phyloP scores from a whole-genome alignment of 768 basidiomycete species.

The Mycena venus region DNA sequence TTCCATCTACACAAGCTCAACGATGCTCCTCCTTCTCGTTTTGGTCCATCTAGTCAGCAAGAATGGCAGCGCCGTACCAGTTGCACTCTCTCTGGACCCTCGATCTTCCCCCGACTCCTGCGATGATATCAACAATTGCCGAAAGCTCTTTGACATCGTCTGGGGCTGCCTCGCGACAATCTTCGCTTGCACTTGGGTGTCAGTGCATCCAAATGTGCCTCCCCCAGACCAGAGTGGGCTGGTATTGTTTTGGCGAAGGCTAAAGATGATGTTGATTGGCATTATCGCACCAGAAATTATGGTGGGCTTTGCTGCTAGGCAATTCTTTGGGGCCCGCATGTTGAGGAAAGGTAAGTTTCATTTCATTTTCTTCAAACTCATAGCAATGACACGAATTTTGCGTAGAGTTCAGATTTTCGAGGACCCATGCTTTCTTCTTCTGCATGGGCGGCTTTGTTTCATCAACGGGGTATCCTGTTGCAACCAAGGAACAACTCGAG shows the following conservation, averaged over 20 bases:
- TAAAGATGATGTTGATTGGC: too few relatives aligned
- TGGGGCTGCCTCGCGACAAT: background rate
- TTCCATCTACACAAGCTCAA: too few relatives aligned
- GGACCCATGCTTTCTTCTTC: slow-evolving; percentile 34
- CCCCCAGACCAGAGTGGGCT: background rate
- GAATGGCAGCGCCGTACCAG: too few relatives aligned
- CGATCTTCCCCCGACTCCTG: background rate
- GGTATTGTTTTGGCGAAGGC: too few relatives aligned
- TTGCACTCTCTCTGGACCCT: too few relatives aligned
- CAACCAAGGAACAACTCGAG: background rate
- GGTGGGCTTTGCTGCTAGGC: too few relatives aligned
- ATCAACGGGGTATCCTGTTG: background rate
- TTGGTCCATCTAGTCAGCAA: too few relatives aligned
- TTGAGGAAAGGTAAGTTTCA: background rate
- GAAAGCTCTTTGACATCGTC: background rate
- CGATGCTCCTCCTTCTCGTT: too few relatives aligned
- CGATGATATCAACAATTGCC: background rate
- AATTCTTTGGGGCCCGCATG: background rate
- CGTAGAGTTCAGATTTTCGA: slow-evolving; percentile 1
- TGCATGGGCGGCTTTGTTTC: slow-evolving; percentile 40
- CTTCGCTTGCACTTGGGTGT: background rate
- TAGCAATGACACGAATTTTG: too few relatives aligned
- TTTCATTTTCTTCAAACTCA: background rate
- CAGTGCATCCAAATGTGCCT: background rate
- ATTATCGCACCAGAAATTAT: too few relatives aligned